Conservation (phyloP, 371 early-diverging fungal species). For the Mucor indicus region DNA sequence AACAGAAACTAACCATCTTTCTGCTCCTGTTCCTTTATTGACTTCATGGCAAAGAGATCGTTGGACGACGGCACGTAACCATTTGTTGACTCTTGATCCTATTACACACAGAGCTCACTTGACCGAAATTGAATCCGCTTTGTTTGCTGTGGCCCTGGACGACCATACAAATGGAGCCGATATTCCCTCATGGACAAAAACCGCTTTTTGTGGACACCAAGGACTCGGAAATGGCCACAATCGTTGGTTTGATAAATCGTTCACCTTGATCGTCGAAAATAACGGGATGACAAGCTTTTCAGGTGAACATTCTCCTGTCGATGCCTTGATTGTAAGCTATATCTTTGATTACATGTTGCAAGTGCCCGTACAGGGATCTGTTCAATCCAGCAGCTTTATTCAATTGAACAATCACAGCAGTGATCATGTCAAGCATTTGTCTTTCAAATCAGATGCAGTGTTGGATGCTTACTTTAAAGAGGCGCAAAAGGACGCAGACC, state of each 20-base stretch:
- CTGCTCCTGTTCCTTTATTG: slow-evolving; percentile 70
- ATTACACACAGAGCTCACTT: slow-evolving; percentile 45
- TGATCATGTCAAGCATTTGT: slow-evolving; percentile 25
- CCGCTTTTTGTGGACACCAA: slow-evolving; percentile 28
- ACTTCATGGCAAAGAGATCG: slow-evolving; percentile 85
- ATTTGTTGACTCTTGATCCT: slow-evolving; percentile 53
- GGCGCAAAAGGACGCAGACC: slow-evolving; percentile 53
- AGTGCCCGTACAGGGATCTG: slow-evolving; percentile 34
- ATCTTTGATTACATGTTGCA: slow-evolving; percentile 58
- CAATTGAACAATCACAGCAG: background rate
- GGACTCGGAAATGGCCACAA: slow-evolving; percentile 65
- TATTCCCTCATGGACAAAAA: slow-evolving; percentile 28
- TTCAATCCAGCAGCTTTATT: too few relatives aligned
- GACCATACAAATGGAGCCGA: slow-evolving; percentile 48
- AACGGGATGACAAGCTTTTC: slow-evolving; percentile 71
- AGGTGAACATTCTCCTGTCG: slow-evolving; percentile 87
- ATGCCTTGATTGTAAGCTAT: slow-evolving; percentile 70
- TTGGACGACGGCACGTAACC: slow-evolving; percentile 70
- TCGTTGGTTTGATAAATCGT: slow-evolving; percentile 88
- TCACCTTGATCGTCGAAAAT: slow-evolving; percentile 61
- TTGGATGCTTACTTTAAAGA: slow-evolving; percentile 46
- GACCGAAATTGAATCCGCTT: slow-evolving; percentile 54
- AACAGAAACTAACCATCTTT: slow-evolving; percentile 17
- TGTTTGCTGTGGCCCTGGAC: slow-evolving; percentile 80
- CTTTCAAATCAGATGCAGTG: slow-evolving; percentile 50